Conservation (phyloP, 371 early-diverging fungal genomes). For the Rhizopus sp. region DNA sequence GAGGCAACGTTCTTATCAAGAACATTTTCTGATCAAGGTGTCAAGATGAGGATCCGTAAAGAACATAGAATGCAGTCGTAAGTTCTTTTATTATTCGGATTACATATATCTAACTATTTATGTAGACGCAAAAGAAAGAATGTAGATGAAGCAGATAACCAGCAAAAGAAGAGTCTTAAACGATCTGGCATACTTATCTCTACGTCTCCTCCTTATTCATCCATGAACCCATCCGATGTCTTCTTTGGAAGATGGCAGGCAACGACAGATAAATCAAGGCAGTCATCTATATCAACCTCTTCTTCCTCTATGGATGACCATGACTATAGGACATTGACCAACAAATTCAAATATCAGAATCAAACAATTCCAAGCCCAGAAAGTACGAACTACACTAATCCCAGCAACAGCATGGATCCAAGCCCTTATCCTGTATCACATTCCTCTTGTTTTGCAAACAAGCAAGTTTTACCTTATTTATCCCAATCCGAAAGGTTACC, state of each 20-base stretch:
- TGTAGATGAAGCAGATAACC: slow-evolving; percentile 1
- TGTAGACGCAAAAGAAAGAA: slow-evolving; percentile 18
- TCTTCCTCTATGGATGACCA: neutral
- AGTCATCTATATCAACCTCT: neutral
- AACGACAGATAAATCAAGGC: neutral
- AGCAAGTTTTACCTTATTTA: neutral
- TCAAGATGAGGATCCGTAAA: slow-evolving; percentile 49
- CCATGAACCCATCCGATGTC: slow-evolving; percentile 7
- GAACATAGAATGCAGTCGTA: slow-evolving; percentile 37
- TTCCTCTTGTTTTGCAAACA: slow-evolving; percentile 6
- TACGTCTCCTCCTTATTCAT: slow-evolving; percentile 6
- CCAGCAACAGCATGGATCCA: neutral
- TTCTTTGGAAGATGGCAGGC: slow-evolving; percentile 28
- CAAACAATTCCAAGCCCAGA: neutral
- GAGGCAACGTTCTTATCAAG: slow-evolving; percentile 52
- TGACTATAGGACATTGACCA: neutral
- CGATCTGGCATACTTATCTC: slow-evolving; percentile 4
- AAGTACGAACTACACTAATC: neutral
- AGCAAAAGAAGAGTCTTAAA: slow-evolving; percentile 3
- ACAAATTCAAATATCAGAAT: neutral
- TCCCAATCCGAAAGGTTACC: slow-evolving; percentile 6
- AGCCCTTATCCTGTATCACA: slow-evolving; percentile 1
- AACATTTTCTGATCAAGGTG: slow-evolving; percentile 52
- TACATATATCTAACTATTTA: slow-evolving; percentile 8
- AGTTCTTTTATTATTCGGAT: slow-evolving; percentile 3